Evolutionary conservation across 768 basidiomycete species (phyloP).

Genomic region (Podaxis carcinomalis): DNA sequence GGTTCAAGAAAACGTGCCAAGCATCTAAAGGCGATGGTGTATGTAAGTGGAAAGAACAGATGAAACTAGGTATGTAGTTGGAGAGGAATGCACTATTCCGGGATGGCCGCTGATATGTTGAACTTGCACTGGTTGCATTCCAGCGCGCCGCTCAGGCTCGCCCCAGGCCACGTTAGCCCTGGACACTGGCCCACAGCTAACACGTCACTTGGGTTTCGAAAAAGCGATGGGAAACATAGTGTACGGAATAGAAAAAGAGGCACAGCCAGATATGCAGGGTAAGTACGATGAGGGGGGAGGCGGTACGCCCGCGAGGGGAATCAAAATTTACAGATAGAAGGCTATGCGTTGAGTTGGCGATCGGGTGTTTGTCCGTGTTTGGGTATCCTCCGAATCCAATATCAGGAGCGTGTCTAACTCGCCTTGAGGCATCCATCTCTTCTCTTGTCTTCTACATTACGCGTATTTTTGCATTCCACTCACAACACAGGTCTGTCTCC

Average conservation of each 20-base stretch:
- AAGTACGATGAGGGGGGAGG: neutral
- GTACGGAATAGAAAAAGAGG: neutral
- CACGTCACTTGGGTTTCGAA: neutral
- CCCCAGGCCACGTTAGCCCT: neutral
- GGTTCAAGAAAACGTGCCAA: neutral
- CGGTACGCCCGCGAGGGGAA: neutral
- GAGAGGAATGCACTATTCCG: neutral
- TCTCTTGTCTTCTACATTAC: constrained; percentile 14
- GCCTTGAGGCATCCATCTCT: constrained; percentile 1
- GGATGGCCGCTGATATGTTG: neutral
- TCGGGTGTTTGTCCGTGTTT: constrained; percentile 18
- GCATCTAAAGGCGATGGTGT: neutral
- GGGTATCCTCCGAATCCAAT: constrained; percentile 19
- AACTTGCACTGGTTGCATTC: neutral
- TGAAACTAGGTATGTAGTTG: too few species aligned
- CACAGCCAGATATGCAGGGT: constrained; percentile 2
- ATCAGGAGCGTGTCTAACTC: constrained; percentile 13
- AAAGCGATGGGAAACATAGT: neutral
- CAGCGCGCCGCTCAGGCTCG: neutral
- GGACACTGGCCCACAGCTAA: neutral
- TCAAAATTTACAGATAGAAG: neutral
- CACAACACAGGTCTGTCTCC: constrained; percentile 14
- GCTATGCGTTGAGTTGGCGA: constrained; percentile 6
- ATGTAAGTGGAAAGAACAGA: neutral
- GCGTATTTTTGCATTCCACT: constrained; percentile 19